Percentiles rank a stretch among this genome's conserved stretches.
phyloP scores from a whole-genome alignment of 164 flowering plant species.

The Magnolia changhungtana region DNA sequence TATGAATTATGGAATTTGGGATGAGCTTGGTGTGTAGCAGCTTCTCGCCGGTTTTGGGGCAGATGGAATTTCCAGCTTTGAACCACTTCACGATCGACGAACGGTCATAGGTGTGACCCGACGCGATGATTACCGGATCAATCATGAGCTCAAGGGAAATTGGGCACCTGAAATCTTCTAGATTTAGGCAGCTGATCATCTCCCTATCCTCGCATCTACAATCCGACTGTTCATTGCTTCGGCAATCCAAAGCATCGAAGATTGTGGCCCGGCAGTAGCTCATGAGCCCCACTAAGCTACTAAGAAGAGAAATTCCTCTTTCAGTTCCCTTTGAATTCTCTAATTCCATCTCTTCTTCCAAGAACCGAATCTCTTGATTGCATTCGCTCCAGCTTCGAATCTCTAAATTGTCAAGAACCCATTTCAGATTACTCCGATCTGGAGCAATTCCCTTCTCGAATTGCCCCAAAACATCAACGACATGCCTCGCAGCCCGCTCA shows the following conservation, averaged over 20 bases:
- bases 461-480: slow-evolving; percentile 32
- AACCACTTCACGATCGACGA: slow-evolving; percentile 71
- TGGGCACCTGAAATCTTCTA: slow-evolving; percentile 76
- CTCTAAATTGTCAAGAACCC: slow-evolving; percentile 47
- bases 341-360: slow-evolving; percentile 49
- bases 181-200: slow-evolving; percentile 37
- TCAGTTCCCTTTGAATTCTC: slow-evolving; percentile 30
- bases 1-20: slow-evolving; percentile 50
- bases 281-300: slow-evolving; percentile 57
- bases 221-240: slow-evolving; percentile 1
- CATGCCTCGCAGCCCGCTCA: slow-evolving; percentile 26
- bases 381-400: slow-evolving; percentile 67
- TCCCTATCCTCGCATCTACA: slow-evolving; percentile 12
- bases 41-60: slow-evolving; percentile 83
- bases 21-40: slow-evolving; percentile 41
- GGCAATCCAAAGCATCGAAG: slow-evolving; percentile 29
- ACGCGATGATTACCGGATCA: slow-evolving; percentile 67
- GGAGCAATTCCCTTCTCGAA: slow-evolving; percentile 57
- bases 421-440: slow-evolving; percentile 23
- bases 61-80: slow-evolving; percentile 50
- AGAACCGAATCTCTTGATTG: slow-evolving; percentile 54
- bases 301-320: slow-evolving; percentile 41
- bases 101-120: slow-evolving; percentile 86
- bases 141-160: slow-evolving; percentile 77
- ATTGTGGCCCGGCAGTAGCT: slow-evolving; percentile 54